Evolutionary conservation across 768 basidiomycete genomes (phyloP).

Genomic region (Naganishia vaughanmartiniae): DNA sequence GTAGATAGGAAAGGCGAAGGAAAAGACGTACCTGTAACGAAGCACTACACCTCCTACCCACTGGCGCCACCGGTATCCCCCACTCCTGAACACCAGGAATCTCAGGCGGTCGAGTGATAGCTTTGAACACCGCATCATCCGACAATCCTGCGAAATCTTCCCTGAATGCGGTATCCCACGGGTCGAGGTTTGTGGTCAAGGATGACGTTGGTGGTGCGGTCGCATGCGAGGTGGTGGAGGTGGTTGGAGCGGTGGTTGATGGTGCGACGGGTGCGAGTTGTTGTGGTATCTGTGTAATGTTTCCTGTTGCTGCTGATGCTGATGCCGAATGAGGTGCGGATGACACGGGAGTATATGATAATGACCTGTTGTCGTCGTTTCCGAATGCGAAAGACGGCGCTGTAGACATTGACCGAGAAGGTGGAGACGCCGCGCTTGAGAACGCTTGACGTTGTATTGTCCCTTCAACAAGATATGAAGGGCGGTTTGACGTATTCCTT

Average conservation of each 20-base stretch:
- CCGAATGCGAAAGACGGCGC: background rate
- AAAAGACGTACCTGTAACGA: slow-evolving; percentile 21
- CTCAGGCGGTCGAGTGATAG: slow-evolving; percentile 30
- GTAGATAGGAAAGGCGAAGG: no score
- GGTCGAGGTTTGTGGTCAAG: background rate
- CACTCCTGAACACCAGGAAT: slow-evolving; percentile 40
- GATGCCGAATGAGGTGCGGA: no score
- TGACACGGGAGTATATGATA: no score
- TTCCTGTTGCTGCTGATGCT: background rate
- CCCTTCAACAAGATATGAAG: background rate
- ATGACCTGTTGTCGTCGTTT: background rate
- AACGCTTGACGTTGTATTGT: background rate
- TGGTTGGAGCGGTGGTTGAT: background rate
- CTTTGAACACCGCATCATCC: slow-evolving; percentile 42
- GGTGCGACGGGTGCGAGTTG: background rate
- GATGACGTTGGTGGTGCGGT: background rate
- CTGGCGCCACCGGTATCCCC: slow-evolving; percentile 43
- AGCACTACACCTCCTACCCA: background rate
- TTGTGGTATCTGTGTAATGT: background rate
- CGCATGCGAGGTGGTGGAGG: background rate
- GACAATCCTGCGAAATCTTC: slow-evolving; percentile 35
- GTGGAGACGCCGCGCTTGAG: background rate
- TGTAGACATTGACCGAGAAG: no score
- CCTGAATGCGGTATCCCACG: slow-evolving; percentile 4
- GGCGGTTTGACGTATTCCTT: background rate